These are phyloP conservation scores for Penicillium sp. DNA, from an alignment of 2,329 filamentous ascomycete genomes.

Conservation along the genomic window DNA sequence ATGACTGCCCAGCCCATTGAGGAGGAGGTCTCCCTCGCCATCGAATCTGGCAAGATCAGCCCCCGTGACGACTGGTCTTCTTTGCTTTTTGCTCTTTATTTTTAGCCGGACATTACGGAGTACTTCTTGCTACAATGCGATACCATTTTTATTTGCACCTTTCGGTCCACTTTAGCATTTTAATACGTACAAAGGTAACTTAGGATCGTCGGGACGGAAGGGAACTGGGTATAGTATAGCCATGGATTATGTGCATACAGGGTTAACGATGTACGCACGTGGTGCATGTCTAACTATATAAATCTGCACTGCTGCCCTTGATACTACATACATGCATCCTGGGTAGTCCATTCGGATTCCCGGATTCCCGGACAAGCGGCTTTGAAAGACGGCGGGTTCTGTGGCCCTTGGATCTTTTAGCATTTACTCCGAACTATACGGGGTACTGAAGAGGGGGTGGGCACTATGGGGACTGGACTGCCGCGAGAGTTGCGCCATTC, in stretches of 20 bases:
- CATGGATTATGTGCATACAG: background rate
- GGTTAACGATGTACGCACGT: background rate
- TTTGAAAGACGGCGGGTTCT: no score
- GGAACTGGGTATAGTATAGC: background rate
- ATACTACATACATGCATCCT: background rate
- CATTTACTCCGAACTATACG: no score
- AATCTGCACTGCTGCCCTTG: background rate
- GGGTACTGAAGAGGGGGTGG: no score
- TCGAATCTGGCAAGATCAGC: constrained; percentile 86
- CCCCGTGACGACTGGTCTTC: constrained; percentile 77
- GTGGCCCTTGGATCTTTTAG: no score
- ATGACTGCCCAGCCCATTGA: constrained; percentile 71
- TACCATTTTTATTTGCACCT: background rate
- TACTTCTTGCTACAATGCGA: background rate
- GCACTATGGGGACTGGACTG: no score
- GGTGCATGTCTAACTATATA: background rate
- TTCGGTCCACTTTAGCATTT: background rate
- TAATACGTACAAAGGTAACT: background rate
- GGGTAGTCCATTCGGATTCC: no score
- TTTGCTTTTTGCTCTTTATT: no score
- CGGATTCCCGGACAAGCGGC: no score
- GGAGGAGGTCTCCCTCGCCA: constrained; percentile 87
- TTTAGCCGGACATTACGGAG: no score
- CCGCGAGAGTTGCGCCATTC: background rate
- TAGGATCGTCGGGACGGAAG: no score